These are phyloP conservation scores for Metarhizium brunneum DNA, from an alignment of 2,329 filamentous ascomycete species.

Conservation along the genomic window DNA sequence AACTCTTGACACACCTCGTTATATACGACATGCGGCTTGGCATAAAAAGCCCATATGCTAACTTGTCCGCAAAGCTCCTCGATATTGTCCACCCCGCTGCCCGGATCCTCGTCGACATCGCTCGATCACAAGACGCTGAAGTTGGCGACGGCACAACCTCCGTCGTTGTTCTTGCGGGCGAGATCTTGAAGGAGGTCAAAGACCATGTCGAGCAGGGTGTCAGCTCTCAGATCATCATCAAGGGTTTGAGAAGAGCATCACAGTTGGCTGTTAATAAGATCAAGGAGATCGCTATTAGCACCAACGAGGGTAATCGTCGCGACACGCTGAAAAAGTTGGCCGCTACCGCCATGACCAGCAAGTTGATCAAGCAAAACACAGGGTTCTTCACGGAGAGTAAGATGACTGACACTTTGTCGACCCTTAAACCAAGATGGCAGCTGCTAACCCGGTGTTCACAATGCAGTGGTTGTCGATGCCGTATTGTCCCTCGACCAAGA, in stretches of 20 bases:
- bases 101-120: constrained; percentile 95
- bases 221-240: constrained; percentile 95
- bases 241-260: constrained; percentile 81
- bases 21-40: background rate
- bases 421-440: background rate
- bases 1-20: no score
- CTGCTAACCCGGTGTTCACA: background rate
- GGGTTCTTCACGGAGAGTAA: constrained; percentile 94
- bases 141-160: constrained; percentile 97
- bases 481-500: constrained; percentile 93
- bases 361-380: constrained; percentile 95
- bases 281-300: constrained; percentile 90
- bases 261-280: constrained; percentile 96
- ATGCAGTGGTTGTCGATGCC: constrained; percentile 88
- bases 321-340: constrained; percentile 87
- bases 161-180: constrained; percentile 92
- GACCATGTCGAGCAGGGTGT: constrained; percentile 95
- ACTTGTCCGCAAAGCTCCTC: constrained; percentile 55
- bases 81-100: constrained; percentile 98
- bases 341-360: constrained; percentile 97
- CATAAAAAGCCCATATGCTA: background rate
- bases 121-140: constrained; percentile 96
- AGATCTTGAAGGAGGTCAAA: constrained; percentile 94
- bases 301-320: constrained; percentile 70
- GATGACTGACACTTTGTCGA: constrained; percentile 20